phyloP scores from a whole-genome alignment of 2,329 filamentous ascomycete genomes.

The Penicillium sp. region DNA sequence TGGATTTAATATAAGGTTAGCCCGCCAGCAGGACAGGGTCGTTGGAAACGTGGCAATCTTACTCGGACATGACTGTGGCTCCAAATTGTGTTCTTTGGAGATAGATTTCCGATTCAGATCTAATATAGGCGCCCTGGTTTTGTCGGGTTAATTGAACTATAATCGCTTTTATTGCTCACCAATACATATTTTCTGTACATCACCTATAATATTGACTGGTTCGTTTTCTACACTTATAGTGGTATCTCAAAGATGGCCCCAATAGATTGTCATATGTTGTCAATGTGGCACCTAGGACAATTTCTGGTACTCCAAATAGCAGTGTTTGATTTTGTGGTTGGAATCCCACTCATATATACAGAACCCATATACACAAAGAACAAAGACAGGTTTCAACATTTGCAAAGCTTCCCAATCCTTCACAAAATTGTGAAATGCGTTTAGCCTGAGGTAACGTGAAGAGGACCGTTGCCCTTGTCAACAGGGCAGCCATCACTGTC shows the following conservation, averaged over 20 bases:
- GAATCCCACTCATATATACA: no score
- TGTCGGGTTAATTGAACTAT: rapidly evolving
- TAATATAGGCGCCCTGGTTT: not conserved
- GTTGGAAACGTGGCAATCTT: not conserved
- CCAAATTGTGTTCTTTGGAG: not conserved
- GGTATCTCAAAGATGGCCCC: not conserved
- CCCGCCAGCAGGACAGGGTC: not conserved
- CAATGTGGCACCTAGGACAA: not conserved
- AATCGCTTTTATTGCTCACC: not conserved
- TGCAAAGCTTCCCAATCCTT: not conserved
- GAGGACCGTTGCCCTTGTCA: constrained; percentile 16
- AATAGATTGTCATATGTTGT: not conserved
- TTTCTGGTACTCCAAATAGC: not conserved
- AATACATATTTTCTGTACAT: not conserved
- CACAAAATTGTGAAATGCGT: no score
- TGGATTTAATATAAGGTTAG: no score
- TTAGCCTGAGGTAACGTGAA: constrained; percentile 15
- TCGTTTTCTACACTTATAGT: not conserved
- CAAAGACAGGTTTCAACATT: not conserved
- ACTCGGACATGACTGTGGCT: not conserved
- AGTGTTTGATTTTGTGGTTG: no score
- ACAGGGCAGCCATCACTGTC: constrained; percentile 15
- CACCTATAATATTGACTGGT: not conserved
- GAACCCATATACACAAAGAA: no score
- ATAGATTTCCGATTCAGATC: not conserved